Conservation (phyloP, 2,329 filamentous ascomycete species). For the Purpureocillium lavendulum region DNA sequence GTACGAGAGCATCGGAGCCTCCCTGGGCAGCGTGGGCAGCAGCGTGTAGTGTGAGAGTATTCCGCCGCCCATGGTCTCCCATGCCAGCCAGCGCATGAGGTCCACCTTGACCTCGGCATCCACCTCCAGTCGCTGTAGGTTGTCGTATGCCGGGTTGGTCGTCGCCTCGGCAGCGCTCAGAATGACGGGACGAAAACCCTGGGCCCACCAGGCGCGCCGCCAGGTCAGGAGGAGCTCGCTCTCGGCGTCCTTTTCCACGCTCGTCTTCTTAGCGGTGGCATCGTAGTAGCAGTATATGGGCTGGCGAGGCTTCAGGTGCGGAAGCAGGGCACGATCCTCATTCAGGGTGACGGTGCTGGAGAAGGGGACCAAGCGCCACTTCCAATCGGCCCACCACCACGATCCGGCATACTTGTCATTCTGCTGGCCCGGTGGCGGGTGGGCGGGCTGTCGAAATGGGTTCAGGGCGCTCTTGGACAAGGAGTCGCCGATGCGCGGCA, state of each 20-base stretch:
- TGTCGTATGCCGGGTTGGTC: slow-evolving; percentile 70
- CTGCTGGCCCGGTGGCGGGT: slow-evolving; percentile 64
- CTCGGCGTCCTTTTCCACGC: slow-evolving; percentile 61
- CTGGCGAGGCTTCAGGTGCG: slow-evolving; percentile 61
- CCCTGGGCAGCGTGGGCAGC: slow-evolving; percentile 71
- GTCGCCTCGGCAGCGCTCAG: slow-evolving; percentile 72
- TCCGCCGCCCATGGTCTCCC: slow-evolving; percentile 83
- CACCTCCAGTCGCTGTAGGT: slow-evolving; percentile 56
- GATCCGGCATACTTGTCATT: slow-evolving; percentile 73
- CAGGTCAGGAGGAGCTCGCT: slow-evolving; percentile 74
- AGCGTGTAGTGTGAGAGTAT: slow-evolving; percentile 71
- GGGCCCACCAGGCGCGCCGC: slow-evolving; percentile 91
- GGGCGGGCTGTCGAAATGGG: slow-evolving; percentile 61
- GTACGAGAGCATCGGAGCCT: slow-evolving; percentile 63
- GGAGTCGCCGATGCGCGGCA: slow-evolving; percentile 32
- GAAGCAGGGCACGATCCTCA: slow-evolving; percentile 74
- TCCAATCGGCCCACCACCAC: slow-evolving; percentile 83
- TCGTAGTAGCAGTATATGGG: slow-evolving; percentile 92
- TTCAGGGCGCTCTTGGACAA: slow-evolving; percentile 45
- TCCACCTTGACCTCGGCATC: slow-evolving; percentile 57
- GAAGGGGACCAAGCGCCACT: slow-evolving; percentile 78
- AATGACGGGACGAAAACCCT: slow-evolving; percentile 82
- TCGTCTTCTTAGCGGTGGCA: slow-evolving; percentile 51
- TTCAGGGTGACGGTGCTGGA: slow-evolving; percentile 74
- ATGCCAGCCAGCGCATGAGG: slow-evolving; percentile 80